Evolutionary conservation across 441 rosid genomes (phyloP).

Genomic region (Adansonia gregorii): DNA sequence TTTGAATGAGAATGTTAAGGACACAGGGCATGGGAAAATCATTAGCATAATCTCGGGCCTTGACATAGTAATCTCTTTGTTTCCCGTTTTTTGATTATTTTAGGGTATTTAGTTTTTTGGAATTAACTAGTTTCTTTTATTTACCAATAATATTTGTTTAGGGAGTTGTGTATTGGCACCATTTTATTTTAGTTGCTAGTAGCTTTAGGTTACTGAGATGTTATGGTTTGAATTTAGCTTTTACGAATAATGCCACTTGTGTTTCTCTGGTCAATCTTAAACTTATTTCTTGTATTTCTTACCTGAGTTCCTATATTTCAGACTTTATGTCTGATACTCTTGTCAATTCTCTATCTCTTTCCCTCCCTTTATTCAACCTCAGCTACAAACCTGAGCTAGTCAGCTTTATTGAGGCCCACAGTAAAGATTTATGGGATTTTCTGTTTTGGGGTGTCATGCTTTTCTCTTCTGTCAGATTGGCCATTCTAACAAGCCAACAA

Average conservation of each 20-base stretch:
- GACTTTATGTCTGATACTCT: not conserved
- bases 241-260: not conserved
- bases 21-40: not conserved
- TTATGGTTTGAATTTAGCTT: not conserved
- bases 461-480: too few species aligned
- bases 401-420: conserved; percentile 3
- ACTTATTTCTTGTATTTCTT: not conserved
- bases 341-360: not conserved
- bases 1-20: not conserved
- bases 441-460: too few species aligned
- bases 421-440: not conserved
- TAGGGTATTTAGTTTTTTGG: not conserved
- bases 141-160: not conserved
- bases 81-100: not conserved
- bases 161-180: not conserved
- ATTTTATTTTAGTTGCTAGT: not conserved
- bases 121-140: not conserved
- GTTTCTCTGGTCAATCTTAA: not conserved
- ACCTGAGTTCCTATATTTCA: not conserved
- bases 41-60: not conserved
- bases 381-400: not conserved
- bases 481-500: too few species aligned
- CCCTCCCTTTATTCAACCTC: not conserved
- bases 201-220: not conserved
- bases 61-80: not conserved